phyloP scores from a whole-genome alignment of 2,329 filamentous ascomycete species.

The Volutella citrinella region DNA sequence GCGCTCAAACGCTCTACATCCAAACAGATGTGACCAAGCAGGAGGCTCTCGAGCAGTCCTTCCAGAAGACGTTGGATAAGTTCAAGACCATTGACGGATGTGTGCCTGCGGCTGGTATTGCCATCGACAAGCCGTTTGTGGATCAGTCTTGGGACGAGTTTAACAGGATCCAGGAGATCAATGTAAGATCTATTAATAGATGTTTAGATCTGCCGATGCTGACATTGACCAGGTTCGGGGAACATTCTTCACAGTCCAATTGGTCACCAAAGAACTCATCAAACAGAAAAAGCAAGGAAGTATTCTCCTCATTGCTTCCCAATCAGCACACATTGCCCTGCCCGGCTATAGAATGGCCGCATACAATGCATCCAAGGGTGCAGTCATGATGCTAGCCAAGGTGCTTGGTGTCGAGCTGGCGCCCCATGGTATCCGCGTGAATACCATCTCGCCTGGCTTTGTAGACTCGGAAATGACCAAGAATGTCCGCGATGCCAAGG shows the following conservation, averaged over 20 bases:
- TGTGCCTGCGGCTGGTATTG: constrained; percentile 37
- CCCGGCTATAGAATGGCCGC: constrained; percentile 30
- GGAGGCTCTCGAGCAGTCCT: constrained; percentile 24
- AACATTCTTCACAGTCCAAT: constrained; percentile 39
- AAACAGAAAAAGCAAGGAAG: constrained; percentile 37
- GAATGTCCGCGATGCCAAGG: constrained; percentile 29
- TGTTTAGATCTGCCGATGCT: background rate
- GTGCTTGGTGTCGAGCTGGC: constrained; percentile 37
- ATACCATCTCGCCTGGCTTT: constrained; percentile 37
- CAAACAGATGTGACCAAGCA: constrained; percentile 30
- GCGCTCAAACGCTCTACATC: constrained; percentile 26
- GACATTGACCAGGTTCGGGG: constrained; percentile 32
- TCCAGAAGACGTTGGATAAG: constrained; percentile 20
- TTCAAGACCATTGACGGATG: constrained; percentile 28
- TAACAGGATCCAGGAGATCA: constrained; percentile 38
- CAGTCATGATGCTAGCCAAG: constrained; percentile 37
- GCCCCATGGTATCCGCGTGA: constrained; percentile 33
- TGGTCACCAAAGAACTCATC: constrained; percentile 37
- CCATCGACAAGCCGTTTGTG: constrained; percentile 41
- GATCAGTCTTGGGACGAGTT: constrained; percentile 43
- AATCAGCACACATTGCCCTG: constrained; percentile 21
- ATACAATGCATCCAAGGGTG: constrained; percentile 43
- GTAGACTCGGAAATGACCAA: constrained; percentile 36
- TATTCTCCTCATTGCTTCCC: constrained; percentile 29
- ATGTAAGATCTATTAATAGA: constrained; percentile 26